Base-by-base conservation (phyloP, 2,329 filamentous ascomycete species). In the Penicillium brevicompactum region DNA sequence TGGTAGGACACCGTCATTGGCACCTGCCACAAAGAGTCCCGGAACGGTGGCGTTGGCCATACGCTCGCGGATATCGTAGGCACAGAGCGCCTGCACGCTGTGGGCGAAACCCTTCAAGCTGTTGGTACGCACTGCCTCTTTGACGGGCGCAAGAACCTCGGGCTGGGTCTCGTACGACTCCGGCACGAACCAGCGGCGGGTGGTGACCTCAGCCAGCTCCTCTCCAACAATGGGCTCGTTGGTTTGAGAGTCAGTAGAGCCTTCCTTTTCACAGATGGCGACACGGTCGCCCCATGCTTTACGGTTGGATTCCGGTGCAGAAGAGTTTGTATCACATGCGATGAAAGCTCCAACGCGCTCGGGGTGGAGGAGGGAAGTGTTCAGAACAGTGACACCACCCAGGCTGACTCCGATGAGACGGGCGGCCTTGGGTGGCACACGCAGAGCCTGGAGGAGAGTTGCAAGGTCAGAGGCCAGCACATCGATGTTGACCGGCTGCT, bases 211-310 rank as follows among this genome's bases (percentile, higher is more conserved):
- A 0, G 91, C 90, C 6, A 96, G 80, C 49, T 83, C 77, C 44
- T 74, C 71, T 24, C 81, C 78, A 34, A 92, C 88, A 4, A 90
- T 83, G 0, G 77, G 69, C 22, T 83, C 82, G 2, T 79, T 78
- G 9, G 61, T 70, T 38, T 49, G 60, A 48, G 66, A 18, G 31
- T 69, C 59, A 7, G 62, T 60, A 18, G 76, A 70, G 9, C 71
- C 71, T 59, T 84, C 78, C n/a, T 77, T 76, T 65, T 90, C 86
- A 0, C 88, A 86, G 3, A 92, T 72, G 0, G 77, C 82, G 52
- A 91, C 87, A 27, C 91, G 87, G 42, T 92, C 89, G 52, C 84
- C 85, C 91, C 91, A 96, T 0, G 90, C 89, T 46, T 85, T 82
- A 3, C 87, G 87, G 76, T 95, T 96, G 34, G 86, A 86, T 0